These are phyloP conservation scores for Kurtzmaniella cleridarum DNA, from an alignment of 805 yeast species.

Conservation along the genomic window DNA sequence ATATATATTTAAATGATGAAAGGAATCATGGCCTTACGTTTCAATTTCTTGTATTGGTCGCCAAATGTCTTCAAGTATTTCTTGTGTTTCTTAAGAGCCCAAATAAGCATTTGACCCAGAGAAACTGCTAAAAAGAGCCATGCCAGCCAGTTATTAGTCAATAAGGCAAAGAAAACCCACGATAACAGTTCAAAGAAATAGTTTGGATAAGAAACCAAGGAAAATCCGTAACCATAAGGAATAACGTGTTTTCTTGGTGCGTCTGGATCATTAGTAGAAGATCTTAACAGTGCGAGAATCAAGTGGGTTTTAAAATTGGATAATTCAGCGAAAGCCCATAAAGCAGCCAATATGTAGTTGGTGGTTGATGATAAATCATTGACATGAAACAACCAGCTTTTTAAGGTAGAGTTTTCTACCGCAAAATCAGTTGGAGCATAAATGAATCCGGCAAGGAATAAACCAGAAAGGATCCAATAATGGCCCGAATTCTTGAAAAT, in stretches of 20 bases:
- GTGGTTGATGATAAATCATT: slow-evolving; percentile 31
- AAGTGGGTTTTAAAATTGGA: slow-evolving; percentile 72
- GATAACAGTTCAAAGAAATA: slow-evolving; percentile 80
- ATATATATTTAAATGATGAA: slow-evolving; percentile 47
- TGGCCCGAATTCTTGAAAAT: slow-evolving; percentile 85
- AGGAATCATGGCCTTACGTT: slow-evolving; percentile 73
- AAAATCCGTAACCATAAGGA: slow-evolving; percentile 83
- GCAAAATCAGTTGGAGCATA: slow-evolving; percentile 24
- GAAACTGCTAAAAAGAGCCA: slow-evolving; percentile 68
- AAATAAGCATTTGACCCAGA: slow-evolving; percentile 75
- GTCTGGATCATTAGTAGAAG: slow-evolving; percentile 16
- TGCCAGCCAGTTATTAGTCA: slow-evolving; percentile 75
- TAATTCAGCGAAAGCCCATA: slow-evolving; percentile 57
- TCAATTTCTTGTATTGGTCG: slow-evolving; percentile 69
- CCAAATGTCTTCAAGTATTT: slow-evolving; percentile 66
- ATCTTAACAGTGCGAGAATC: slow-evolving; percentile 55
- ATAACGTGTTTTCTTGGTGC: slow-evolving; percentile 48
- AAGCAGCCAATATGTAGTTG: slow-evolving; percentile 29
- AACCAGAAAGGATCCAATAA: slow-evolving; percentile 91
- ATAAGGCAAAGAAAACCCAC: slow-evolving; percentile 67
- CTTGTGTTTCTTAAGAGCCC: slow-evolving; percentile 87
- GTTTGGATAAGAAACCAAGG: slow-evolving; percentile 83
- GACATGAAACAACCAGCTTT: slow-evolving; percentile 38
- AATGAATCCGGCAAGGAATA: slow-evolving; percentile 42
- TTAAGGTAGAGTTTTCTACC: slow-evolving; percentile 9